These are phyloP conservation scores for Daldinia bambusicola DNA, from an alignment of 495 filamentous ascomycete genomes.

Conservation along the genomic window DNA sequence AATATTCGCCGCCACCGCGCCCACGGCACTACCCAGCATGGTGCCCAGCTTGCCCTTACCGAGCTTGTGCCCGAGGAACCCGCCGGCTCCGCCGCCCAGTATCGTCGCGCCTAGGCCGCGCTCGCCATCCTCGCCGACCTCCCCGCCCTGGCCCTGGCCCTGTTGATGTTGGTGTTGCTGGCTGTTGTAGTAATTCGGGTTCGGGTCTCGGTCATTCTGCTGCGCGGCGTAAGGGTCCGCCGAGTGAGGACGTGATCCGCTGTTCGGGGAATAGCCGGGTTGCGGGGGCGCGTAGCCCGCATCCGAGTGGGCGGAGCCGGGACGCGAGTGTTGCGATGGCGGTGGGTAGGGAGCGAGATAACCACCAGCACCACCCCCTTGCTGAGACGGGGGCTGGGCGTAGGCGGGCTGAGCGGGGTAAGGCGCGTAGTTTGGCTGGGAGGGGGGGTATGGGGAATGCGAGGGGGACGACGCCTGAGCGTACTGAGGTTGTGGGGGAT, in stretches of 20 bases:
- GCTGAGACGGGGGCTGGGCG: slow-evolving; percentile 22
- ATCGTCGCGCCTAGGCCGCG: slow-evolving; percentile 65
- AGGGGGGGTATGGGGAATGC: slow-evolving; percentile 41
- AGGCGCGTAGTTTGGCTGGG: slow-evolving; percentile 32
- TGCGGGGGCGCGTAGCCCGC: slow-evolving; percentile 32
- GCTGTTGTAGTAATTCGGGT: slow-evolving; percentile 23
- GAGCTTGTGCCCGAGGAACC: slow-evolving; percentile 59
- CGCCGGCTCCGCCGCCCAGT: slow-evolving; percentile 63
- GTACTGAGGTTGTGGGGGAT: slow-evolving; percentile 46
- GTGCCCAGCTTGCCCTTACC: slow-evolving; percentile 62
- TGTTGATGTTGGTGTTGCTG: no score
- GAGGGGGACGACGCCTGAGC: slow-evolving; percentile 24
- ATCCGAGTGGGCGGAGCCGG: slow-evolving; percentile 40
- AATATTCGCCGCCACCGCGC: slow-evolving; percentile 67
- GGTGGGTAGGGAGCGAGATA: slow-evolving; percentile 37
- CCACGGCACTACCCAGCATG: slow-evolving; percentile 60
- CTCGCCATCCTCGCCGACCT: slow-evolving; percentile 56
- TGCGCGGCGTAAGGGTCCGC: slow-evolving; percentile 37
- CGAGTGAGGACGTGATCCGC: slow-evolving; percentile 36
- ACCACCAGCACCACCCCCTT: background rate
- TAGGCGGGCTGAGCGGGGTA: slow-evolving; percentile 45
- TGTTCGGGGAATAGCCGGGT: slow-evolving; percentile 8
- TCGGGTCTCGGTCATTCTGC: slow-evolving; percentile 31
- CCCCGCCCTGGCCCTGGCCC: slow-evolving; percentile 3
- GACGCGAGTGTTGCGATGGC: slow-evolving; percentile 40